A percentile compares a stretch with the other conserved stretches of the same genome.
These are phyloP conservation scores for Sugiyamaella xylanicola DNA, from an alignment of 1,139 yeast genomes.

Conservation along the genomic window DNA sequence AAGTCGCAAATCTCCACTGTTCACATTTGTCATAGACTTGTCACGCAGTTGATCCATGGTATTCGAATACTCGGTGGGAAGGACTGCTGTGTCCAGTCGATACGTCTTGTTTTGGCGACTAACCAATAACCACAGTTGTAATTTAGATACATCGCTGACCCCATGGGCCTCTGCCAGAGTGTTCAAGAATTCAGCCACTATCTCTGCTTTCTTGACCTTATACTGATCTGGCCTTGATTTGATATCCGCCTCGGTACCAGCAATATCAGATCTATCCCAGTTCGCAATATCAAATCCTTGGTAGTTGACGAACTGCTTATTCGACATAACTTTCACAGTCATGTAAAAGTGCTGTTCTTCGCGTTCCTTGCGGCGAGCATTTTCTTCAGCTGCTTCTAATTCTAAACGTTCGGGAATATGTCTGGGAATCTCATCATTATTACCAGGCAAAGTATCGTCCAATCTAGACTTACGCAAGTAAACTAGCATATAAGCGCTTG, in stretches of 20 bases:
- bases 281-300: slow-evolving; percentile 74
- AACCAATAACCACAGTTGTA: slow-evolving; percentile 66
- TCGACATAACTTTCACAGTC: slow-evolving; percentile 58
- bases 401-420: slow-evolving; percentile 70
- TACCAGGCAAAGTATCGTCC: slow-evolving; percentile 59
- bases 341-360: slow-evolving; percentile 81
- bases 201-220: slow-evolving; percentile 61
- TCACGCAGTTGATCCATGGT: slow-evolving; percentile 51
- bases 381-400: slow-evolving; percentile 60
- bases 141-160: slow-evolving; percentile 41
- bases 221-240: slow-evolving; percentile 50
- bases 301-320: slow-evolving; percentile 56
- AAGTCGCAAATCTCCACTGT: slow-evolving; percentile 45
- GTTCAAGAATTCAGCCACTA: slow-evolving; percentile 54
- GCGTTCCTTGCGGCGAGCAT: slow-evolving; percentile 58
- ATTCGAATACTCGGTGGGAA: slow-evolving; percentile 41
- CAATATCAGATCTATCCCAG: slow-evolving; percentile 29
- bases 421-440: slow-evolving; percentile 63
- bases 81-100: slow-evolving; percentile 61
- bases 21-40: slow-evolving; percentile 27
- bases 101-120: slow-evolving; percentile 75
- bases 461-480: slow-evolving; percentile 71
- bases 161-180: slow-evolving; percentile 53
- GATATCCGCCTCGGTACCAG: slow-evolving; percentile 8
- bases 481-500: slow-evolving; percentile 97